Evolutionary conservation across 495 filamentous ascomycete genomes (phyloP), one percentile per base, ranked within the genome.

Genomic region (Friedmanniomyces simplex): DNA sequence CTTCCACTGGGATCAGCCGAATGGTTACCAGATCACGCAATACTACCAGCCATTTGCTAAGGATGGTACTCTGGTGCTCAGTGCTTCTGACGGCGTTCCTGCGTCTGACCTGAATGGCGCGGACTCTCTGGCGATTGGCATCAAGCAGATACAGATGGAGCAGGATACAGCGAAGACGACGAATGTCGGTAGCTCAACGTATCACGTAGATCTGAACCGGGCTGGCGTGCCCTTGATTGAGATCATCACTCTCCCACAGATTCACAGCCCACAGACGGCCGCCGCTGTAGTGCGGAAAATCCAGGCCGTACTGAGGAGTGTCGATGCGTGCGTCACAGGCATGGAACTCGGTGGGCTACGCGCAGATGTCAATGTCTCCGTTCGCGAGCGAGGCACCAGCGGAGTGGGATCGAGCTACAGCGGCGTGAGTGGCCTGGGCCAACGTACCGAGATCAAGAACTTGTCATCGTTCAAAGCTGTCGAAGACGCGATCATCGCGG

Each of bases 361-460:
- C 25, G 93, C 89, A 1, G 93, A 99, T 70, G 88, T 99, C 57
- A 99, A 99, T 66, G 91, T 99, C 8, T 95, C 89, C 5, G 82
- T 97, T 1, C 76, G 85, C 18, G 73, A 79, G 57, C 74, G 78
- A 10, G 55, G 60, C 25, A 52, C 49, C 0, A 66, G 72, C 42
- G 70, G 66, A 5, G 66, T 66, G 0, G 50, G 60, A 10, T 57
- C 63, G 10, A 71, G 73, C 16, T 84, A 85, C 65, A 66, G 74
- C 34, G 79, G 81, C 1, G 74, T 81, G 25, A 70, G 62, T 6
- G 77, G 77, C 0, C 77, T 96, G 13, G 93, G 93, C 8, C 88
- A 90, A 64, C 78, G 91, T 50, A 95, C 90, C 0, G 93, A 99
- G 72, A 97, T 99, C 75, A 99, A 99, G 71, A 99, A 99, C 62